Percentiles rank a stretch among this genome's conserved stretches.
phyloP scores from a whole-genome alignment of 108 stramenopile genomes.

The Pseudonitzschia multistriata region DNA sequence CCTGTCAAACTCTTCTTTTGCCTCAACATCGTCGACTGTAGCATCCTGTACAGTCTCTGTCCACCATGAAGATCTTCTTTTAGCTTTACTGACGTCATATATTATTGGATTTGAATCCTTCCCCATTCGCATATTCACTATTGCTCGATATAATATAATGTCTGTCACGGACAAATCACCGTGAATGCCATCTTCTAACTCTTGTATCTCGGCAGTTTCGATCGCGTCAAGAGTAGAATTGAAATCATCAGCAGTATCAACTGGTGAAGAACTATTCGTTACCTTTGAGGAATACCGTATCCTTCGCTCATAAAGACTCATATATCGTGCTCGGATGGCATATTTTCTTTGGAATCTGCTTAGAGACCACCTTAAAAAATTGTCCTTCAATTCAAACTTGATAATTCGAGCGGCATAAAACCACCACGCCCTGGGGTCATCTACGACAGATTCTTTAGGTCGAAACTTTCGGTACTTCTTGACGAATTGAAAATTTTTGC shows the following conservation, averaged over 20 bases:
- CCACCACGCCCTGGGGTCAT: slow-evolving; percentile 60
- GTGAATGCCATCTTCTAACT: slow-evolving; percentile 50
- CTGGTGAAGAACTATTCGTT: not conserved
- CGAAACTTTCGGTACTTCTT: slow-evolving; percentile 48
- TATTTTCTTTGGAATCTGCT: slow-evolving; percentile 40
- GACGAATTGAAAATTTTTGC: slow-evolving; percentile 48
- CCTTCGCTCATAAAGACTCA: slow-evolving; percentile 49
- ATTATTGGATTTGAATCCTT: slow-evolving; percentile 1
- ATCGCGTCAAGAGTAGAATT: slow-evolving; percentile 26
- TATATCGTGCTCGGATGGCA: slow-evolving; percentile 40
- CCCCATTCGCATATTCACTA: slow-evolving; percentile 39
- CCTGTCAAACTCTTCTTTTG: slow-evolving; percentile 30
- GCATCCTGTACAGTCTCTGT: slow-evolving; percentile 17
- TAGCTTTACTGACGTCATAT: slow-evolving; percentile 6
- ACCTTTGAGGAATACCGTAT: slow-evolving; percentile 6
- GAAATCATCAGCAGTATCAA: not conserved
- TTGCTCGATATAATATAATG: slow-evolving; percentile 53
- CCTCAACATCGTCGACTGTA: slow-evolving; percentile 31
- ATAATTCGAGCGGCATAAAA: slow-evolving; percentile 45
- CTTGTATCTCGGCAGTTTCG: slow-evolving; percentile 42
- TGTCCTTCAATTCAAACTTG: slow-evolving; percentile 42
- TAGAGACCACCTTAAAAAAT: slow-evolving; percentile 53
- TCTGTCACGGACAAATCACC: slow-evolving; percentile 52
- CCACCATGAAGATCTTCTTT: slow-evolving; percentile 10
- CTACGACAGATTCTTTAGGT: slow-evolving; percentile 34